These are phyloP conservation scores for Xylaria scruposa DNA, from an alignment of 495 filamentous ascomycete species.

Conservation along the genomic window DNA sequence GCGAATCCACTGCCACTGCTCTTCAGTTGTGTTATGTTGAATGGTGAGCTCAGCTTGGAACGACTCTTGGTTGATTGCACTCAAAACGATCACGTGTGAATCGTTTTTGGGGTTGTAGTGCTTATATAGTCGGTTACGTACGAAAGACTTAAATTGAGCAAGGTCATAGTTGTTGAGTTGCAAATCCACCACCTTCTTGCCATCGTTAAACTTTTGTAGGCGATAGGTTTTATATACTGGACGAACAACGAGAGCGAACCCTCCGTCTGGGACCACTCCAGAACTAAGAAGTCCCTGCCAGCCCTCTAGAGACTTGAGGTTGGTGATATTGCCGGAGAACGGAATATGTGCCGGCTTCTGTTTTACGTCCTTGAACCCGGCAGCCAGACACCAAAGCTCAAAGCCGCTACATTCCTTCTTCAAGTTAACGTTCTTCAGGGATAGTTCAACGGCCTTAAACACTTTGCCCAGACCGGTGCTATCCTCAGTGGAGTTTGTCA, in stretches of 20 bases:
- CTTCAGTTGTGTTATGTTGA: conserved; percentile 27
- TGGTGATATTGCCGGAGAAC: background rate
- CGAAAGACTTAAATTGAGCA: background rate
- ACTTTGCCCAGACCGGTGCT: background rate
- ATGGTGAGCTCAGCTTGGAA: conserved; percentile 30
- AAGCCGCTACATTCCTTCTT: conserved; percentile 8
- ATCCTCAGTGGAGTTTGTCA: background rate
- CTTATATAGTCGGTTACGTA: conserved; percentile 13
- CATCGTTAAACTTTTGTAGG: background rate
- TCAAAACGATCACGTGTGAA: conserved; percentile 23
- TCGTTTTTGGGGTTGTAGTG: background rate
- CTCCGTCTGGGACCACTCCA: background rate
- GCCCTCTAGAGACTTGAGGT: background rate
- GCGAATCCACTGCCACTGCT: conserved; percentile 35
- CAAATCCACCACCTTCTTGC: background rate
- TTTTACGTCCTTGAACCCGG: conserved; percentile 18
- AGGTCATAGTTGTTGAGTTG: background rate
- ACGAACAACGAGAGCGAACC: conserved; percentile 16
- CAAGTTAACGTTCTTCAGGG: background rate
- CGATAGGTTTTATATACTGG: conserved; percentile 14
- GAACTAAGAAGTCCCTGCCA: conserved; percentile 6
- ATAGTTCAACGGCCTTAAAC: background rate
- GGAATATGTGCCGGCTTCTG: background rate
- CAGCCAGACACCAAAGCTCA: conserved; percentile 16
- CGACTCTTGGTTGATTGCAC: conserved; percentile 14